Conservation (phyloP, 2,329 filamentous ascomycete species). For the Rhynchosporium graminicola region DNA sequence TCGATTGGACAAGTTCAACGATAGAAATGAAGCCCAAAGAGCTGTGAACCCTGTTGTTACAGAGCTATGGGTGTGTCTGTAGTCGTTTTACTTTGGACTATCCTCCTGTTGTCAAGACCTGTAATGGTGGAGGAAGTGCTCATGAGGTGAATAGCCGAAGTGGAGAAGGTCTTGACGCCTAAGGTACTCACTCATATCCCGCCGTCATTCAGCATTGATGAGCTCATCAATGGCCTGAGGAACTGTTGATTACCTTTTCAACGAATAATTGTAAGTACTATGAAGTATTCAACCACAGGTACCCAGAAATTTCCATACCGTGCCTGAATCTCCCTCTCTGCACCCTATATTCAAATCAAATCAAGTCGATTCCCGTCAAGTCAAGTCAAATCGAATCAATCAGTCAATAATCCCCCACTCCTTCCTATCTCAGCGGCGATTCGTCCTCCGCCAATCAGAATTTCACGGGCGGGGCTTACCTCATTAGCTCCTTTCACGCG, state of each 20-base stretch:
- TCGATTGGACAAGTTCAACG: no score
- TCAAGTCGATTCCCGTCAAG: not conserved
- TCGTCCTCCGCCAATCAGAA: no score
- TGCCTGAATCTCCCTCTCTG: not conserved
- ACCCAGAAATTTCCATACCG: not conserved
- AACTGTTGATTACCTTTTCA: no score
- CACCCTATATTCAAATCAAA: not conserved
- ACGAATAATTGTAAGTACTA: no score
- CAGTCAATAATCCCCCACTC: slow-evolving; percentile 1
- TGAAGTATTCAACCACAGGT: no score
- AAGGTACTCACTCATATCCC: no score
- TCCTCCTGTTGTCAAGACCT: not conserved
- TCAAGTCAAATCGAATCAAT: not conserved
- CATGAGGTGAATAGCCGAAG: not conserved
- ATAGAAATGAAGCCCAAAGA: no score
- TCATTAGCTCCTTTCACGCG: slow-evolving; percentile 8
- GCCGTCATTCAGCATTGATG: no score
- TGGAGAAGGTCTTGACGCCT: not conserved
- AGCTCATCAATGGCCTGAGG: no score
- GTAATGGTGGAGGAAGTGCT: not conserved
- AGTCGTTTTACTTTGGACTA: no score
- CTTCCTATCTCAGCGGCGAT: slow-evolving; percentile 1
- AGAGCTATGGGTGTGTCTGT: no score
- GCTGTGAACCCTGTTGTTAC: no score
- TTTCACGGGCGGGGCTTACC: not conserved